Evolutionary conservation across 768 basidiomycete genomes (phyloP), one percentile per base, ranked within the genome.

Genomic region (Sistotremastrum niveocremeum): DNA sequence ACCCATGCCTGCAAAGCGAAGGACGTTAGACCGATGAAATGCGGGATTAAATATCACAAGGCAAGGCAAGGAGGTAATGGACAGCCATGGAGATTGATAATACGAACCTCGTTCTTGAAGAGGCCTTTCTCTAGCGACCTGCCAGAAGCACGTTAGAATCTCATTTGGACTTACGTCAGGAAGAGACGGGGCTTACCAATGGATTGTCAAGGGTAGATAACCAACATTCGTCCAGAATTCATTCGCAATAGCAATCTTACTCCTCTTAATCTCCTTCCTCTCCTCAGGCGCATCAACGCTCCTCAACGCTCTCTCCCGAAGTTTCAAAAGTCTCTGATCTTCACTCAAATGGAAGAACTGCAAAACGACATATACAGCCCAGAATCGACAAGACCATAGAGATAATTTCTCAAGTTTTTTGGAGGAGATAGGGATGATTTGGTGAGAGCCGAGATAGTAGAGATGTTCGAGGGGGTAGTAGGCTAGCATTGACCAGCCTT

Each of bases 391-490:
- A 9, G 85, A 87, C 83, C 81, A 85, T 44, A 80, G 53, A 3
- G 71, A 67, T 36, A 89, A 58, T 50, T 68, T 71, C 7, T 37
- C 30, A 45, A 42, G 41, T 9, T 40, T 42, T 40, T 53, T 45
- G 7, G 46, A 34, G n/a, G 65, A 61, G 1, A 72, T 49, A 9
- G 82, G 78, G 34, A 85, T 71, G 45, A 87, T 64, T 11, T 69
- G 67, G 51, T 81, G 76, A 2, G 73, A 65, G 35, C 69, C 57
- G 48, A 88, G 67, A 56, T 83, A 88, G 53, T 70, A 77, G 29
- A 86, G 60, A 51, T 87, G 83, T 54, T 88, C 83, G 40, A 88
- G 68, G 1, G 84, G 86, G 56, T 81, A 88, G 64, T 81, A 88
- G 1, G 66, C 73, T 7, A 88, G 66, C 84, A 88, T 86, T 2